Base-by-base conservation (phyloP, 768 basidiomycete genomes). In the Collybiopsis confluens region DNA sequence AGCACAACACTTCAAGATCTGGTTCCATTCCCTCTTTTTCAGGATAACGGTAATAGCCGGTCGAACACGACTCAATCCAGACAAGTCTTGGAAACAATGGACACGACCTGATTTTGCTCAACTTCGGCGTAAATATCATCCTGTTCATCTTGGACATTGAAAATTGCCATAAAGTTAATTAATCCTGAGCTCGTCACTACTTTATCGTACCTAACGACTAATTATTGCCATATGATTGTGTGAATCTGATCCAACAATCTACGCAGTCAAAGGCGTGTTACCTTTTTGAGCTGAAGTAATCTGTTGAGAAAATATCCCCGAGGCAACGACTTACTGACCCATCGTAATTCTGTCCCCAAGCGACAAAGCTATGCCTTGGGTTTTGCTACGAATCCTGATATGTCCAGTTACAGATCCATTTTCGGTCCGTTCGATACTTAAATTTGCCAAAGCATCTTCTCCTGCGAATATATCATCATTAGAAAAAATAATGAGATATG, bases 301-400 rank as follows among this genome's bases (percentile, higher is more conserved):
- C 45, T 8, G 10, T 5, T 35, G 23, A 40, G 16, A 15, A 28
- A 16, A 35, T 23, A 18, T 49, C 20, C 6, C 9, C 20, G 16
- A 15, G 28, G 30, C 40, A 42, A 18, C n/a, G 24, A 13, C 9
- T 45, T 26, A 68, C 72, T 50, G 54, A 79, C 80, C 74, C 77
- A 80, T 80, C 43, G 80, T 92, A 63, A 93, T 92, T 63, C 85
- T 78, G 69, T 95, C 93, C n/a, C 92, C 96, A 57, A 99, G 69
- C 16, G 90, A 92, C 57, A 98, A 75, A 1, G 96, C 96, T 57
- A 98, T 98, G 50, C 96, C 96, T 68, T 98, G 96, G 21, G 96
- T 98, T 74, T 98, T 98, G 65, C 91, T 93, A 54, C 96, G 82
- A 65, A 98, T 98, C 48, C 96, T 84, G 8, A 98, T 92, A 69